A percentile compares a stretch with the other conserved stretches of the same genome.
Evolutionary conservation across 345 rosid species (phyloP).

Genomic region (Eucalyptus fibrosa): DNA sequence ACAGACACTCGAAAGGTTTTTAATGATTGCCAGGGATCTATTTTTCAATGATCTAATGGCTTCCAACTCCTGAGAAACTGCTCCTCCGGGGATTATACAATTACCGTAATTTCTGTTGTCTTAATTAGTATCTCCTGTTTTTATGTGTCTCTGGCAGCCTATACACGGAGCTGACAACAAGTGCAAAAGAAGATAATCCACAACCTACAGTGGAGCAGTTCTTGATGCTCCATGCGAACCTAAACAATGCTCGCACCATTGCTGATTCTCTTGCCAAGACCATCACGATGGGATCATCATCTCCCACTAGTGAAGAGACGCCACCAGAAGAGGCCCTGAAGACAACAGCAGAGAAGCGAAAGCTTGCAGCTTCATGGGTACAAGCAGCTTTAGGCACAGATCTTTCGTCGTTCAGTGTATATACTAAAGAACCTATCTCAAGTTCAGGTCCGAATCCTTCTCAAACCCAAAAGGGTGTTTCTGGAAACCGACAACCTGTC

Average conservation of each 20-base stretch:
- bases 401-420: constrained; percentile 64
- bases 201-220: constrained; percentile 83
- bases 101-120: not conserved
- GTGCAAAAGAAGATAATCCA: constrained; percentile 86
- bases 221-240: constrained; percentile 54
- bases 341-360: constrained; percentile 42
- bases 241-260: constrained; percentile 35
- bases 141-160: constrained; percentile 23
- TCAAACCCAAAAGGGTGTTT: constrained; percentile 16
- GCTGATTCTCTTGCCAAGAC: constrained; percentile 57
- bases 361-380: constrained; percentile 71
- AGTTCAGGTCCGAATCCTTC: not conserved
- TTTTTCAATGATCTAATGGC: not conserved
- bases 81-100: not conserved
- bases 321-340: constrained; percentile 66
- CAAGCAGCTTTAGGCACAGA: constrained; percentile 84
- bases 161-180: constrained; percentile 54
- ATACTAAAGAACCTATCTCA: constrained; percentile 26
- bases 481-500: constrained; percentile 32
- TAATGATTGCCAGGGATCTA: not conserved
- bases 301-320: constrained; percentile 37
- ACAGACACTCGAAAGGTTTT: not conserved
- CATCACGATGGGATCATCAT: constrained; percentile 15
- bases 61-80: not conserved
- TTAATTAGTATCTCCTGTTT: not conserved